phyloP scores from a whole-genome alignment of 1,284 basidiomycete genomes.

The Hemileia vastatrix region DNA sequence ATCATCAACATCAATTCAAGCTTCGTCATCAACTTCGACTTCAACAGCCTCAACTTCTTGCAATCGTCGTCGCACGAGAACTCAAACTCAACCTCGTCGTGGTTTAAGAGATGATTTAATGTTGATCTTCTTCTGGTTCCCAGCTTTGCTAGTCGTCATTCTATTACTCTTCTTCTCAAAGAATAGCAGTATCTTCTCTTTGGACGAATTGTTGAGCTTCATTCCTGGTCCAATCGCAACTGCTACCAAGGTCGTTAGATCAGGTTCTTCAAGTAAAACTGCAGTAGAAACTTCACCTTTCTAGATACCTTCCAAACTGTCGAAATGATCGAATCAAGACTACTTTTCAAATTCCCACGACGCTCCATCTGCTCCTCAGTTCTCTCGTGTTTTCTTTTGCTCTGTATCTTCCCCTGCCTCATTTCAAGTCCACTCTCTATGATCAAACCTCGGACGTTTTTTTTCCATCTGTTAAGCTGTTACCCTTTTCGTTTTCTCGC shows the following conservation, averaged over 20 bases:
- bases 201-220: conserved; percentile 33
- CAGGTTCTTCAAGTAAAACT: neutral
- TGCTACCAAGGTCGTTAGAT: neutral
- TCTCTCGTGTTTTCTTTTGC: too few relatives aligned
- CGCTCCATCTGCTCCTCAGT: too few relatives aligned
- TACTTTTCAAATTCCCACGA: too few relatives aligned
- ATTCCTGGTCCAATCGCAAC: conserved; percentile 4
- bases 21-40: neutral
- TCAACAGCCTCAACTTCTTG: conserved; percentile 23
- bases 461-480: too few relatives aligned
- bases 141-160: conserved; percentile 75
- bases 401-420: too few relatives aligned
- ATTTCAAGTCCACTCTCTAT: too few relatives aligned
- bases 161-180: too few relatives aligned
- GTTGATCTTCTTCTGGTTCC: conserved; percentile 88
- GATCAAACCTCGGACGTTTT: too few relatives aligned
- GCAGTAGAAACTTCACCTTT: neutral
- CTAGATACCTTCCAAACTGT: too few relatives aligned
- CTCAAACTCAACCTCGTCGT: too few relatives aligned
- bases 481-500: too few relatives aligned
- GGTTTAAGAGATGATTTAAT: conserved; percentile 66
- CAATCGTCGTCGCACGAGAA: neutral
- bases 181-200: conserved; percentile 33
- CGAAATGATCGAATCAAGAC: too few relatives aligned
- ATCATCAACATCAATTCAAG: conserved; percentile 53